phyloP scores from a whole-genome alignment of 2,329 filamentous ascomycete species.

The Fusarium proliferatum region DNA sequence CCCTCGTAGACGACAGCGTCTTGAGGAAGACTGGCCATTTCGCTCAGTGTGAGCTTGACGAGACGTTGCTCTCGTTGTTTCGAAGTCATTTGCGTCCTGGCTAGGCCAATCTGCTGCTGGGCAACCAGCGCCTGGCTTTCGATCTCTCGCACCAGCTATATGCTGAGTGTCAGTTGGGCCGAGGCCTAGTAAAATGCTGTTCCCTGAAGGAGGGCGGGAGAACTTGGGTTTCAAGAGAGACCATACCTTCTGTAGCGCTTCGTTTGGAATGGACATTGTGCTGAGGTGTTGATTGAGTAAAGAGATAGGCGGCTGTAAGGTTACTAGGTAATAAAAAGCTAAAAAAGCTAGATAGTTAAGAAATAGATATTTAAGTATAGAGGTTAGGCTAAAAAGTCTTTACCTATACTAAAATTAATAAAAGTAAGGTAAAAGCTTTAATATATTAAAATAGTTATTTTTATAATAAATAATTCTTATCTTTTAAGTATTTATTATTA shows the following conservation, averaged over 20 bases:
- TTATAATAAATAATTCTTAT: too few species aligned
- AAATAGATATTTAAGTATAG: too few species aligned
- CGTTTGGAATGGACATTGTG: slow-evolving; percentile 90
- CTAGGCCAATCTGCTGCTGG: slow-evolving; percentile 90
- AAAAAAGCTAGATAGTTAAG: too few species aligned
- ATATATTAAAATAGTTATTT: too few species aligned
- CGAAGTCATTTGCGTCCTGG: slow-evolving; percentile 82
- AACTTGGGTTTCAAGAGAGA: neutral
- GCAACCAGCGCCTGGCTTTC: slow-evolving; percentile 88
- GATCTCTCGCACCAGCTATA: slow-evolving; percentile 89
- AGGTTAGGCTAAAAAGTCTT: too few species aligned
- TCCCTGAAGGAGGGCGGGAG: neutral
- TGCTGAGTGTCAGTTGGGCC: neutral
- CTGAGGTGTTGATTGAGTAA: neutral
- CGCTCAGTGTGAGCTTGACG: slow-evolving; percentile 85
- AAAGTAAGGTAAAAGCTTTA: too few species aligned
- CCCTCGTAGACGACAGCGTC: slow-evolving; percentile 91
- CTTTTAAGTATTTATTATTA: too few species aligned
- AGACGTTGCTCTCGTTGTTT: slow-evolving; percentile 92
- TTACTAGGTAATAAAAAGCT: neutral
- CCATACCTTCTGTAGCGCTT: slow-evolving; percentile 89
- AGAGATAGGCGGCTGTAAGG: neutral
- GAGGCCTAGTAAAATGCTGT: neutral
- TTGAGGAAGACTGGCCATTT: slow-evolving; percentile 79
- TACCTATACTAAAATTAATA: too few species aligned